Evolutionary conservation across 148 eudicot genomes (phyloP).

Genomic region (Agrostemma githago): DNA sequence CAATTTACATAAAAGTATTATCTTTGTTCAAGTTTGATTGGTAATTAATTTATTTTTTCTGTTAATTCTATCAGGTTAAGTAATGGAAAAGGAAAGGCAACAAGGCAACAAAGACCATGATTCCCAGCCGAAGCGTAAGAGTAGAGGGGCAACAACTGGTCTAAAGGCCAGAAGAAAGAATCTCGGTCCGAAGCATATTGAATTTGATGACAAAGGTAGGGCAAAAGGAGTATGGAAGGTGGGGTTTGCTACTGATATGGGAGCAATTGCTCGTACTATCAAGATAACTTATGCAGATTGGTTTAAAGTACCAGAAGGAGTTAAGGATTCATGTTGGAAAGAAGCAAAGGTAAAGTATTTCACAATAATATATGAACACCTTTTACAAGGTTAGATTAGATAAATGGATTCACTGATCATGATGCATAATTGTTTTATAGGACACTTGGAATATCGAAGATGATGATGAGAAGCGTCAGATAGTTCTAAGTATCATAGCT

Average conservation of each 20-base stretch:
- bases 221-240: neutral
- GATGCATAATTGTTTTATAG: too few relatives aligned
- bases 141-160: neutral
- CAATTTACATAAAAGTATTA: too few relatives aligned
- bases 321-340: neutral
- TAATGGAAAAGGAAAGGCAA: neutral
- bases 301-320: neutral
- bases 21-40: too few relatives aligned
- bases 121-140: too few relatives aligned
- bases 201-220: neutral
- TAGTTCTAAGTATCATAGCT: neutral
- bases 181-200: neutral
- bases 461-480: neutral
- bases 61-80: neutral
- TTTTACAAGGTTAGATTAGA: neutral
- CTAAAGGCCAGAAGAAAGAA: neutral
- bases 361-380: neutral
- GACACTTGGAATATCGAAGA: too few relatives aligned
- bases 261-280: neutral
- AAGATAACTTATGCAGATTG: neutral
- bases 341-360: neutral
- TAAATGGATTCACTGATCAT: neutral
- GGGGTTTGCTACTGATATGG: neutral
- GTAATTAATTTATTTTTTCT: neutral
- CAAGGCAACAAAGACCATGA: neutral